Evolutionary conservation across 139 green algal species (phyloP), one percentile per base, ranked within the genome.

Genomic region (Micromonas commoda): DNA sequence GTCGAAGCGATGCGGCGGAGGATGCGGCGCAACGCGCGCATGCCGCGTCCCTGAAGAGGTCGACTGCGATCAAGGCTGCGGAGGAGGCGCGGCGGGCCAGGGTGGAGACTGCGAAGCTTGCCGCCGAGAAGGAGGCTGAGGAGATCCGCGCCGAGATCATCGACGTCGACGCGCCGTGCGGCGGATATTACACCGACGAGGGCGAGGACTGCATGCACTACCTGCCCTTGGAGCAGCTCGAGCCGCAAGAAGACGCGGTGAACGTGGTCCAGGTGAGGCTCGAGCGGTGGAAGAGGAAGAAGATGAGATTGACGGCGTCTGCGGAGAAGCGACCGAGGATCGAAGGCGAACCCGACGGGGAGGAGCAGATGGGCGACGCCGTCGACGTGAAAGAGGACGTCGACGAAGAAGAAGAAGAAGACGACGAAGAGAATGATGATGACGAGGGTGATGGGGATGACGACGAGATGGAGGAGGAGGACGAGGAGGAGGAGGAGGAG

Each of bases 331-430:
- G n/a, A n/a, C n/a, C n/a, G n/a, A n/a, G n/a, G n/a, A n/a, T n/a
- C n/a, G n/a, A n/a, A n/a, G n/a, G n/a, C n/a, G n/a, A n/a, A n/a
- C 2, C 31, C 31, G 28, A 29, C 19, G 31, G 1, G 29, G 29
- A 52, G 16, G 16, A 24, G 16, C n/a, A 54, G 28, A n/a, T 38
- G 19, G 52, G 19, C 31, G 3, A 73, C 66, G 53, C 31, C 31
- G 66, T 60, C 28, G 31, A 73, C 2, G 19, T 35, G 66, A 35
- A 73, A 20, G 66, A 73, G 19, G 66, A 73, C 29, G 66, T 73
- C 32, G 29, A 60, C 19, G 33, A 73, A 20, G 1, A 51, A 34
- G 52, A 60, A 51, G 33, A 33, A 13, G 13, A 60, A 24, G 23
- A 29, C 31, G 29, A 60, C 16, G 53, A 54, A n/a, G n/a, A n/a